Evolutionary conservation across 441 rosid genomes (phyloP).

Genomic region (Erodium texanum): DNA sequence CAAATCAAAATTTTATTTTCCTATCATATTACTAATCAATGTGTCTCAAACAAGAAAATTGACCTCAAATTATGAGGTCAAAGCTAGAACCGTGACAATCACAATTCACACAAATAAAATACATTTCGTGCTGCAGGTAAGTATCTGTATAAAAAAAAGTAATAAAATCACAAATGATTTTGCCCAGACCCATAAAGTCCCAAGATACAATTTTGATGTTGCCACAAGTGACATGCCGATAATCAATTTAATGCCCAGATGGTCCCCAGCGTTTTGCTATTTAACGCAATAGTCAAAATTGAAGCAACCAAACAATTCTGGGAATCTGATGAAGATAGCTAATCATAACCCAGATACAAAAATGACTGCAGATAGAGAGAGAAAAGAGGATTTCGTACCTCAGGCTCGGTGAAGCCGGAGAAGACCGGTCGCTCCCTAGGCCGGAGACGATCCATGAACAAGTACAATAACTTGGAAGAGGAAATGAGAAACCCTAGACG

Average conservation of each 20-base stretch:
- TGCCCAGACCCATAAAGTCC: neutral
- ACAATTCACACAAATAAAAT: neutral
- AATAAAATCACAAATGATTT: neutral
- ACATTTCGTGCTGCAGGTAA: neutral
- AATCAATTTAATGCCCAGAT: neutral
- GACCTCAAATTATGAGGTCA: neutral
- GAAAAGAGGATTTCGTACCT: conserved; percentile 27
- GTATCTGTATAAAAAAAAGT: neutral
- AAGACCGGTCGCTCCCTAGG: conserved; percentile 34
- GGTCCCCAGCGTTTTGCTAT: neutral
- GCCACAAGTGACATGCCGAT: no score
- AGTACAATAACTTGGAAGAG: neutral
- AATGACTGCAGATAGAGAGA: neutral
- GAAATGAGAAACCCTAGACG: neutral
- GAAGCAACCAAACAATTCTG: neutral
- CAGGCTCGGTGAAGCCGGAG: conserved; percentile 44
- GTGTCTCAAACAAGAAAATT: no score
- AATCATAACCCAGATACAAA: neutral
- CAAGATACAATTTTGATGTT: neutral
- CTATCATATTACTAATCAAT: no score
- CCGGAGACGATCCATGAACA: conserved; percentile 29
- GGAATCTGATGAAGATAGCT: no score
- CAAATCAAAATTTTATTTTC: neutral
- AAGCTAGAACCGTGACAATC: neutral
- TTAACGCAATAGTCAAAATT: neutral